Conservation (phyloP, 2,329 filamentous ascomycete genomes). For the Colletotrichum higginsianum region DNA sequence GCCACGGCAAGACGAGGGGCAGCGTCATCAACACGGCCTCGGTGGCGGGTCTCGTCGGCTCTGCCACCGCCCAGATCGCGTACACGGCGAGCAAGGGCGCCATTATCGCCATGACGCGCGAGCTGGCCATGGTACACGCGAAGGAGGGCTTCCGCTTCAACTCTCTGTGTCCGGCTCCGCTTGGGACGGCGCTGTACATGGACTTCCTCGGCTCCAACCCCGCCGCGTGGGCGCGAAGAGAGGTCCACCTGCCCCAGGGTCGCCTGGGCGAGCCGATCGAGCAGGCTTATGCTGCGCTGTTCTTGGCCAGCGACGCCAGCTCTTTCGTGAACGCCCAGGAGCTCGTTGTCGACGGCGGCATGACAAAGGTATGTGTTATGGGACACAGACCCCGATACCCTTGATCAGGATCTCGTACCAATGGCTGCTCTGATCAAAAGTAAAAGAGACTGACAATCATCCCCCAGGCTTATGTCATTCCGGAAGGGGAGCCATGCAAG, state of each 20-base stretch:
- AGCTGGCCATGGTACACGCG: constrained; percentile 82
- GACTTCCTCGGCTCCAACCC: constrained; percentile 83
- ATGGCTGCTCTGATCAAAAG: too few relatives aligned
- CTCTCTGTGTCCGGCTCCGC: constrained; percentile 79
- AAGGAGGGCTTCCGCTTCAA: constrained; percentile 84
- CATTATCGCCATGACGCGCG: constrained; percentile 80
- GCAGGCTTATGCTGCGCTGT: constrained; percentile 81
- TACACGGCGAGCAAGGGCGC: constrained; percentile 85
- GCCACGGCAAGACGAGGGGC: constrained; percentile 75
- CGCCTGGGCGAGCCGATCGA: constrained; percentile 85
- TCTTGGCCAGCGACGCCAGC: constrained; percentile 81
- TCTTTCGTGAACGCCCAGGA: constrained; percentile 83
- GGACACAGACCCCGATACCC: too few relatives aligned
- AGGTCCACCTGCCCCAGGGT: constrained; percentile 82
- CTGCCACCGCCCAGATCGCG: constrained; percentile 80
- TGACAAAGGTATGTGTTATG: constrained; percentile 66
- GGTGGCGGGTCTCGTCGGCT: constrained; percentile 80
- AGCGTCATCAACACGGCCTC: constrained; percentile 84
- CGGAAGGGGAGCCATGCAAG: too few relatives aligned
- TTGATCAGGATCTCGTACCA: too few relatives aligned
- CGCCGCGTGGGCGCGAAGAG: constrained; percentile 78
- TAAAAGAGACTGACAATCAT: too few relatives aligned
- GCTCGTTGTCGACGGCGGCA: constrained; percentile 80
- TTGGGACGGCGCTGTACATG: constrained; percentile 79
- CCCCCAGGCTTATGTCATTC: background rate